Evolutionary conservation across 1,284 basidiomycete genomes (phyloP), one percentile per base, ranked within the genome.

Genomic region (Trametes polyzona): DNA sequence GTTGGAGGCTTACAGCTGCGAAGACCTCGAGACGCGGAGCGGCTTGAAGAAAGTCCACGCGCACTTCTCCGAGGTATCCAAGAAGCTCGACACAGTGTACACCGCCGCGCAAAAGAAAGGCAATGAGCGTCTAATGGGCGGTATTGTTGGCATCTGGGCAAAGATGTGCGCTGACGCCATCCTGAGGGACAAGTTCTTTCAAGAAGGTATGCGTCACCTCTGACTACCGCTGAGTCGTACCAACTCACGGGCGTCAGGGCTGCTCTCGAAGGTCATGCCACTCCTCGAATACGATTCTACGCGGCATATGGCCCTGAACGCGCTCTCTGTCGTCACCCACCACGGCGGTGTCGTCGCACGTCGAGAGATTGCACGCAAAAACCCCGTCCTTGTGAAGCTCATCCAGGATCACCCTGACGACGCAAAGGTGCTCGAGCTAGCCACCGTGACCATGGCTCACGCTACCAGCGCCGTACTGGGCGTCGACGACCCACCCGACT

Each of bases 121-220:
- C 3, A 69, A 70, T 46, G 68, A 68, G 23, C 69, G 63, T 37
- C 58, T 71, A 12, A 63, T 65, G 58, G 84, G 83, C 2, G 83
- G 80, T 0, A 80, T 87, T 47, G 74, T 86, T 10, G 82, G 79
- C 2, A 82, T 88, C 43, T 87, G 81, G 65, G 78, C 83, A 10
- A 84, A 83, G 64, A 84, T 88, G 83, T 86, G 76, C 35, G 74
- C 76, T 0, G 85, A 88, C 68, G 74, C 82, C 1, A 73, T 87
- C 43, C 68, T 87, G 47, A 74, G 83, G 24, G 77, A 86, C 68
- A 81, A 82, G 59, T 71, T 87, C 21, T 79, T 83, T 65, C 74
- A 78, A 33, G 76, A 78, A 74, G 83, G 84, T 84, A 61, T 46
- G 68, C 59, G 19, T 35, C 27, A 14, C n/a, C n/a, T 21, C 23